Conservation (phyloP, 495 filamentous ascomycete species). For the Neurospora sp. region DNA sequence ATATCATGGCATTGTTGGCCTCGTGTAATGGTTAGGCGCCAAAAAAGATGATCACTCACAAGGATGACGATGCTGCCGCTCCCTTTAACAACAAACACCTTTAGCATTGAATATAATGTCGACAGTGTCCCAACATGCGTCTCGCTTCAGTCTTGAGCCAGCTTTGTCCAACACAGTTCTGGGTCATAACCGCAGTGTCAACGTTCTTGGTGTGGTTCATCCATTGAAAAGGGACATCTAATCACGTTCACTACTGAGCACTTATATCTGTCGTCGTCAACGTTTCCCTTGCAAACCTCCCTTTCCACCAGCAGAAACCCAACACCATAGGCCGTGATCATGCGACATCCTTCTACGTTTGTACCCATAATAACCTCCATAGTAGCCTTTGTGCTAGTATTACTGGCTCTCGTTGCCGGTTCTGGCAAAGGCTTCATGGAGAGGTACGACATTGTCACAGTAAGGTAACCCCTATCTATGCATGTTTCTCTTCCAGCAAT, state of each 20-base stretch:
- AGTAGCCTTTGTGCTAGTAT: conserved; percentile 53
- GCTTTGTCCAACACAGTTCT: background rate
- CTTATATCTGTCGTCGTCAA: background rate
- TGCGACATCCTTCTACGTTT: background rate
- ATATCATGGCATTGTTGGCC: background rate
- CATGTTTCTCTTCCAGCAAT: background rate
- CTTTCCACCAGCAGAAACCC: background rate
- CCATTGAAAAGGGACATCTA: background rate
- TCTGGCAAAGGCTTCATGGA: conserved; percentile 49
- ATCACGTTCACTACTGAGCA: background rate
- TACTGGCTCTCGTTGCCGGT: conserved; percentile 66
- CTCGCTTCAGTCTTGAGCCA: background rate
- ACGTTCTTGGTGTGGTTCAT: background rate
- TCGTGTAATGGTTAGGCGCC: background rate
- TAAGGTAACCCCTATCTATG: conserved; percentile 24
- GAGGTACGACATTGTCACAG: conserved; percentile 54
- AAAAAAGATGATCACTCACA: background rate
- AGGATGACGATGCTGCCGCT: background rate
- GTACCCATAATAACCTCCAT: conserved; percentile 10
- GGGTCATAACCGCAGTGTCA: background rate
- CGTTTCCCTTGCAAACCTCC: background rate
- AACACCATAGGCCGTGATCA: background rate
- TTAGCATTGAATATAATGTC: background rate
- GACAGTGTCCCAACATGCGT: background rate
- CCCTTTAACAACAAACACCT: background rate